phyloP scores from a whole-genome alignment of 768 basidiomycete species.

The Sistotremastrum niveocremeum region DNA sequence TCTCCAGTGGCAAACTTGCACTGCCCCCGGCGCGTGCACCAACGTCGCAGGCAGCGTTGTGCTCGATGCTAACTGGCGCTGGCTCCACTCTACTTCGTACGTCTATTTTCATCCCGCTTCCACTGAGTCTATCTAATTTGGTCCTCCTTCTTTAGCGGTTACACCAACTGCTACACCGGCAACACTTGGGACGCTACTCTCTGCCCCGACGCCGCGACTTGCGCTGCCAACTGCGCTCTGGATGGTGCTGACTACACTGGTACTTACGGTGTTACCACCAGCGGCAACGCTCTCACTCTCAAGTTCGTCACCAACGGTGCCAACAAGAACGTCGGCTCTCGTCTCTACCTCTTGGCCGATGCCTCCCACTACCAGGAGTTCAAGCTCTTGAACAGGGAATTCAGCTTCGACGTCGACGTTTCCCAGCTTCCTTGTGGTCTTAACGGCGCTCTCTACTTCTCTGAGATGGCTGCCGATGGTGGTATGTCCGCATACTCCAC shows the following conservation, averaged over 20 bases:
- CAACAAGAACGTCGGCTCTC: slow-evolving; percentile 20
- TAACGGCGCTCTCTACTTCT: slow-evolving; percentile 50
- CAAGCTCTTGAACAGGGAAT: slow-evolving; percentile 41
- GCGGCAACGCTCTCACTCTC: slow-evolving; percentile 18
- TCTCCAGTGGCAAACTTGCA: slow-evolving; percentile 34
- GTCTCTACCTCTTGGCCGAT: slow-evolving; percentile 36
- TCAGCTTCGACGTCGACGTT: slow-evolving; percentile 47
- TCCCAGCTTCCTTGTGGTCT: slow-evolving; percentile 44
- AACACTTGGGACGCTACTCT: slow-evolving; percentile 39
- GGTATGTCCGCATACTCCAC: slow-evolving; percentile 32
- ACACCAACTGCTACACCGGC: slow-evolving; percentile 37
- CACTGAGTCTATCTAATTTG: background rate
- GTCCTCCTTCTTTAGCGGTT: slow-evolving; percentile 21
- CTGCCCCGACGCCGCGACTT: slow-evolving; percentile 35
- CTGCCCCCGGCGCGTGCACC: slow-evolving; percentile 28
- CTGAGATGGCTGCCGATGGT: slow-evolving; percentile 46
- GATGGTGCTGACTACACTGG: slow-evolving; percentile 21
- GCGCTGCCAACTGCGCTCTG: slow-evolving; percentile 23
- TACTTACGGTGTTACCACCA: slow-evolving; percentile 21
- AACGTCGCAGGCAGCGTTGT: slow-evolving; percentile 21
- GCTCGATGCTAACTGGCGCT: slow-evolving; percentile 45
- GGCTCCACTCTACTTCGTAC: slow-evolving; percentile 18
- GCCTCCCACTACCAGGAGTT: slow-evolving; percentile 32
- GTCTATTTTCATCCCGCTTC: too few relatives aligned
- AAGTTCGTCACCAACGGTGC: slow-evolving; percentile 18